These are phyloP conservation scores for Pinus tabuliformis DNA, from an alignment of 75 land plant species.

Conservation along the genomic window DNA sequence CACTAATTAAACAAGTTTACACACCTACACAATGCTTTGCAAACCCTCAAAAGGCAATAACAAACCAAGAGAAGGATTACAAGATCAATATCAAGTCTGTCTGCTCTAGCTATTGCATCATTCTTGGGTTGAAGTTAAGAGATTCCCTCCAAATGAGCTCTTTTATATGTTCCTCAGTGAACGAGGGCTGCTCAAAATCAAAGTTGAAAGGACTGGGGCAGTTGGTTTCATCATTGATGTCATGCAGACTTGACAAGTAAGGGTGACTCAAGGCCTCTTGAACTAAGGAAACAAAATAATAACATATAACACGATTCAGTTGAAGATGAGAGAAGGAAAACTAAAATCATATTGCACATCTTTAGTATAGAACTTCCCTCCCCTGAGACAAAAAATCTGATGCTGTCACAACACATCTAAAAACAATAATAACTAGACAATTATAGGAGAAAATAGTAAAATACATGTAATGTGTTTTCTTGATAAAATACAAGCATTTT, in stretches of 20 bases:
- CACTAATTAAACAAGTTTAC: no score
- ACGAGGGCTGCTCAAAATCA: slow-evolving; percentile 85
- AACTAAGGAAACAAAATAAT: slow-evolving; percentile 32
- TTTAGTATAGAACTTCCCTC: slow-evolving; percentile 11
- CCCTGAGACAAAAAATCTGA: slow-evolving; percentile 58
- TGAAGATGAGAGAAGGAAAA: neutral
- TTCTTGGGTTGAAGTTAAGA: slow-evolving; percentile 61
- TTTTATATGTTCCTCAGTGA: slow-evolving; percentile 85
- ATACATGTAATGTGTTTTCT: slow-evolving; percentile 76
- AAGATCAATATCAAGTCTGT: no score
- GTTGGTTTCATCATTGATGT: slow-evolving; percentile 83
- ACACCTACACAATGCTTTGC: no score
- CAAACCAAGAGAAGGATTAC: no score
- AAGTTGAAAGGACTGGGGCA: slow-evolving; percentile 74
- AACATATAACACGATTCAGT: neutral
- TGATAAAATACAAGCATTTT: slow-evolving; percentile 92
- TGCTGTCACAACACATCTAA: slow-evolving; percentile 17
- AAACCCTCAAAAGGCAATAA: no score
- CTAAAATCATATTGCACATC: neutral
- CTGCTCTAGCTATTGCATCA: no score
- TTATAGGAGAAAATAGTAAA: neutral
- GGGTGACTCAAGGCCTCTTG: slow-evolving; percentile 84
- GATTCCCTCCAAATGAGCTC: slow-evolving; percentile 83
- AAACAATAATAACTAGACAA: neutral
- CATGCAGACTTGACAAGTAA: slow-evolving; percentile 75